Percentiles rank a stretch among this genome's conserved stretches.
Conservation (phyloP, 176 grass and related monocot genomes). For the Oryza coarctata region DNA sequence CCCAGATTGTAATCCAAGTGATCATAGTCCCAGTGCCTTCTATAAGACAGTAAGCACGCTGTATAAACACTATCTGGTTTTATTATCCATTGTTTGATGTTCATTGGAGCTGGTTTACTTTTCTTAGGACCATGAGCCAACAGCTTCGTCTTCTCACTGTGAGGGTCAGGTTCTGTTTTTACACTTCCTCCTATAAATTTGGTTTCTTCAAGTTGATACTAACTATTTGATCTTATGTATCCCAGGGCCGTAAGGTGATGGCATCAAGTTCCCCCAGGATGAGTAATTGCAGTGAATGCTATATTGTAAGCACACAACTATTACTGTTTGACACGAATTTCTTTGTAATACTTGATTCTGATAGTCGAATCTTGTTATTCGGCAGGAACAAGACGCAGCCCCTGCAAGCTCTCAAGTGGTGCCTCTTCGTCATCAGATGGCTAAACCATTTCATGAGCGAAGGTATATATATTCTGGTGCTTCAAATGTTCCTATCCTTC, state of each 20-base stretch:
- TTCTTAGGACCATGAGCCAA: constrained; percentile 35
- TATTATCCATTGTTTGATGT: constrained; percentile 14
- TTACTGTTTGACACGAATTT: background rate
- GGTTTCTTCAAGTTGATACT: constrained; percentile 16
- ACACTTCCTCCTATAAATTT: background rate
- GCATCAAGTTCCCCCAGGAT: constrained; percentile 33
- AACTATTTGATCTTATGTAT: constrained; percentile 38
- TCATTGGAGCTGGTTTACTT: background rate
- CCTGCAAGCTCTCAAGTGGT: constrained; percentile 36
- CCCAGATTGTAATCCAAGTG: constrained; percentile 34
- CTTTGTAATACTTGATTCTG: background rate
- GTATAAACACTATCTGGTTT: background rate
- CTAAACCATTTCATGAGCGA: constrained; percentile 35
- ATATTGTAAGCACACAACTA: constrained; percentile 31
- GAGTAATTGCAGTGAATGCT: constrained; percentile 46
- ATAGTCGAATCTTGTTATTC: constrained; percentile 15
- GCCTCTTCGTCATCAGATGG: constrained; percentile 11
- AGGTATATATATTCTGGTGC: constrained; percentile 32
- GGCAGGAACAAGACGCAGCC: constrained; percentile 40
- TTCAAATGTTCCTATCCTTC: background rate
- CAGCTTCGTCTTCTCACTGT: constrained; percentile 39
- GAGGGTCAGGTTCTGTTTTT: constrained; percentile 21
- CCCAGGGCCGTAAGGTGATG: constrained; percentile 34
- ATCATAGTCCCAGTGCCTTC: constrained; percentile 19
- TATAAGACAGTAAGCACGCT: constrained; percentile 43